Evolutionary conservation across 176 grass and related monocot genomes (phyloP).

Genomic region (Oryza meyeriana): DNA sequence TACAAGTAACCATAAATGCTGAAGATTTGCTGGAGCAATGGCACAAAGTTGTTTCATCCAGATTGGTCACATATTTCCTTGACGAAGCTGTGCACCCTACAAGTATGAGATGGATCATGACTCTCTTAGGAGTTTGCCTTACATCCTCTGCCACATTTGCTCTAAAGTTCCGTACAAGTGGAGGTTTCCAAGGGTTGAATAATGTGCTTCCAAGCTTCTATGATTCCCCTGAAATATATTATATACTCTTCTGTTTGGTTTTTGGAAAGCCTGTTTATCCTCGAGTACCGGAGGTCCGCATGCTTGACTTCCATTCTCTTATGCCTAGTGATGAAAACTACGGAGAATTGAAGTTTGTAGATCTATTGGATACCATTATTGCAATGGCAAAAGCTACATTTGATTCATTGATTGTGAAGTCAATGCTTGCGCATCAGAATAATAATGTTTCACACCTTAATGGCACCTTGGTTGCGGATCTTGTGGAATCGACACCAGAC

Average conservation of each 20-base stretch:
- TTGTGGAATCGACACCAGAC: slow-evolving; percentile 74
- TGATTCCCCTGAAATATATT: slow-evolving; percentile 99
- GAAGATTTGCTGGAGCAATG: slow-evolving; percentile 97
- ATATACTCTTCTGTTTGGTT: slow-evolving; percentile 96
- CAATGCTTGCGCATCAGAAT: slow-evolving; percentile 95
- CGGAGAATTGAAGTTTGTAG: slow-evolving; percentile 94
- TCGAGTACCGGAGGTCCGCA: slow-evolving; percentile 93
- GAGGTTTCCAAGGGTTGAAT: slow-evolving; percentile 82
- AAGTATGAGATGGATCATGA: slow-evolving; percentile 99
- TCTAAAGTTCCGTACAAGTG: slow-evolving; percentile 72
- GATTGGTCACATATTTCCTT: slow-evolving; percentile 89
- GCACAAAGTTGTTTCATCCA: slow-evolving; percentile 99
- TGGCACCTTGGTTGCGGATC: slow-evolving; percentile 75
- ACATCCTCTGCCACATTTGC: slow-evolving; percentile 82
- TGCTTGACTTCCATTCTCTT: slow-evolving; percentile 98
- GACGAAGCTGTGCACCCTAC: slow-evolving; percentile 98
- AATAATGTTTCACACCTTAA: slow-evolving; percentile 85
- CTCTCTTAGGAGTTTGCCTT: slow-evolving; percentile 95
- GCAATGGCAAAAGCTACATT: slow-evolving; percentile 95
- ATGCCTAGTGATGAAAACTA: slow-evolving; percentile 97
- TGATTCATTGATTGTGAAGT: slow-evolving; percentile 77
- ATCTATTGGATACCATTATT: slow-evolving; percentile 88
- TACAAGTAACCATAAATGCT: slow-evolving; percentile 83
- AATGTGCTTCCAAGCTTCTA: slow-evolving; percentile 88
- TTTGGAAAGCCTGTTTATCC: slow-evolving; percentile 96